Percentiles rank a stretch among this genome's conserved stretches.
Conservation (phyloP, 306 rosid genomes). For the Rubus idaeus region DNA sequence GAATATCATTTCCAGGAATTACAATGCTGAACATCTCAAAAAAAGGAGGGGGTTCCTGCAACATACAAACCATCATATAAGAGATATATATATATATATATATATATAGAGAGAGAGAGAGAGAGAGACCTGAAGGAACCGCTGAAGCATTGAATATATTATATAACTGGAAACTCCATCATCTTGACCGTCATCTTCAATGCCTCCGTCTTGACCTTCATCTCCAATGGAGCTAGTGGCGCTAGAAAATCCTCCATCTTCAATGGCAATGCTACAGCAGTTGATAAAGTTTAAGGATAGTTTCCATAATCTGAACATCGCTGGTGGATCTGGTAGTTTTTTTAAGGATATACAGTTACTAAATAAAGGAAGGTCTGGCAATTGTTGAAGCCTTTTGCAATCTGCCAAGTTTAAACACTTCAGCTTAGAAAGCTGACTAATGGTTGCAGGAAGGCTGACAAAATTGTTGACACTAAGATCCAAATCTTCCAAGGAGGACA, state of each 20-base stretch:
- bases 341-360: not conserved
- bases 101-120: constrained; percentile 2
- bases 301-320: not conserved
- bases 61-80: not conserved
- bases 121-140: not conserved
- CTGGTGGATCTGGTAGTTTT: not conserved
- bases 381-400: not conserved
- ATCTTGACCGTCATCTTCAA: not conserved
- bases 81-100: no score
- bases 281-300: not conserved
- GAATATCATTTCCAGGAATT: not conserved
- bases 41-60: not conserved
- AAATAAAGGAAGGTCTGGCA: not conserved
- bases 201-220: no score
- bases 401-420: not conserved
- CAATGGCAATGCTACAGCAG: not conserved
- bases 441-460: not conserved
- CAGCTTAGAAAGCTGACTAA: not conserved
- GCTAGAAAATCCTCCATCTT: no score
- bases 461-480: not conserved
- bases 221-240: no score
- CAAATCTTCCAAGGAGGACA: not conserved
- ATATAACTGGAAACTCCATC: not conserved
- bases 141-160: not conserved
- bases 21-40: not conserved